These are phyloP conservation scores for Mycena haematopus DNA, from an alignment of 768 basidiomycete species.

Conservation along the genomic window DNA sequence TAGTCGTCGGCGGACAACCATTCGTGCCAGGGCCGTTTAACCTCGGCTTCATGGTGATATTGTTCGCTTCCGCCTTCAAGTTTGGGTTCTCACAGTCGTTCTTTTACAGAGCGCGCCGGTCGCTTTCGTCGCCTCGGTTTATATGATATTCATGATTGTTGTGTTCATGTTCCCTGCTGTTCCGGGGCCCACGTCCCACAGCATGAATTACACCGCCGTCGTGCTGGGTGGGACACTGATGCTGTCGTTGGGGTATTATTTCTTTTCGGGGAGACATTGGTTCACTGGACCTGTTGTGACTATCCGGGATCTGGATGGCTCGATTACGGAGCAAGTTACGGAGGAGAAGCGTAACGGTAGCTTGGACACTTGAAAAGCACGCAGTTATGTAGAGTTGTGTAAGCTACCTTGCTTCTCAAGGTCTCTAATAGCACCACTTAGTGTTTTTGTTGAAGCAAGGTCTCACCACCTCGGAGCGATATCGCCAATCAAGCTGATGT, in stretches of 20 bases:
- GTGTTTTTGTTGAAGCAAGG: too few relatives aligned
- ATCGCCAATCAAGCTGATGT: background rate
- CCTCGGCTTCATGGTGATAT: conserved; percentile 48
- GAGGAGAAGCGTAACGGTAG: background rate
- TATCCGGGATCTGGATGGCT: conserved; percentile 27
- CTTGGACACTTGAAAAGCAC: background rate
- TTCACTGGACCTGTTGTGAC: conserved; percentile 59
- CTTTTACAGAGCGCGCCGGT: conserved; percentile 35
- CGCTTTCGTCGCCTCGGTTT: conserved; percentile 39
- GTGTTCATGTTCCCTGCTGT: conserved; percentile 41
- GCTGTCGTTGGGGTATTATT: conserved; percentile 61
- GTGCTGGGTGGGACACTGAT: conserved; percentile 42
- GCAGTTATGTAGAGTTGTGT: too few relatives aligned
- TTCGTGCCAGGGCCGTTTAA: conserved; percentile 59
- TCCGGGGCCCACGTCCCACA: conserved; percentile 34
- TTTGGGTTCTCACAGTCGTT: background rate
- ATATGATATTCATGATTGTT: conserved; percentile 45
- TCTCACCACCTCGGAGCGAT: too few relatives aligned
- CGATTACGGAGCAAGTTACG: too few relatives aligned
- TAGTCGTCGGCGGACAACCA: background rate
- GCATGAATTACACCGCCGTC: conserved; percentile 47
- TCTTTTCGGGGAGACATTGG: conserved; percentile 63
- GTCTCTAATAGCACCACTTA: too few relatives aligned
- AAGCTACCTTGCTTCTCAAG: too few relatives aligned
- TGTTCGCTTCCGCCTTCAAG: conserved; percentile 8